Evolutionary conservation across 164 flowering plant species (phyloP).

Genomic region (Tinospora cordifolia): DNA sequence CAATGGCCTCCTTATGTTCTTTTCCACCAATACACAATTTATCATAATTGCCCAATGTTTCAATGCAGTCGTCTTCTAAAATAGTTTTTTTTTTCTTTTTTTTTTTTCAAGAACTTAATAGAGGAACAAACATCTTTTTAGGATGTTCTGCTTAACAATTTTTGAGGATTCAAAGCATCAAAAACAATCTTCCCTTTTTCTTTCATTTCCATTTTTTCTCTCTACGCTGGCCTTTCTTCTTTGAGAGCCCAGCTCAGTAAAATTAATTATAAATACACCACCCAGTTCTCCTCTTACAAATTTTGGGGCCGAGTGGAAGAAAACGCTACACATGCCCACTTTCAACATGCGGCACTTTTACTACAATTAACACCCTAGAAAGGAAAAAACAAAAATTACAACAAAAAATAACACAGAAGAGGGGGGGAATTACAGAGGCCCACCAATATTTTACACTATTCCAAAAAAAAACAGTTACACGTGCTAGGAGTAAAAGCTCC

Average conservation of each 20-base stretch:
- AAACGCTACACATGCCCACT: constrained; percentile 30
- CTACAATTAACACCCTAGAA: constrained; percentile 27
- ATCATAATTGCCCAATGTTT: too few relatives aligned
- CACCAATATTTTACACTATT: constrained; percentile 45
- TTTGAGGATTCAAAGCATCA: background rate
- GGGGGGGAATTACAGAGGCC: constrained; percentile 18
- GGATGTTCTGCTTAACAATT: too few relatives aligned
- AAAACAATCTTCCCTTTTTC: constrained; percentile 1
- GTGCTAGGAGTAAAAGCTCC: constrained; percentile 25
- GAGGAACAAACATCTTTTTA: background rate
- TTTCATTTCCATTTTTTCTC: constrained; percentile 16
- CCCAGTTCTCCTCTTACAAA: constrained; percentile 27
- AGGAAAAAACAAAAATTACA: constrained; percentile 27
- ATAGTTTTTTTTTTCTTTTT: too few relatives aligned
- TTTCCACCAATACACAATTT: too few relatives aligned
- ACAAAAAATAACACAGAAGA: background rate
- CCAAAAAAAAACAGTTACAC: constrained; percentile 17
- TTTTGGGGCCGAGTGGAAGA: constrained; percentile 25
- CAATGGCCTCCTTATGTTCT: too few relatives aligned
- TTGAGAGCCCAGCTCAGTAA: constrained; percentile 35
- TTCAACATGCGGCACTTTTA: constrained; percentile 21
- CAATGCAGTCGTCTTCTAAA: too few relatives aligned
- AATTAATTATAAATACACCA: constrained; percentile 15
- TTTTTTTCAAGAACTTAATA: too few relatives aligned
- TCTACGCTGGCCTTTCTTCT: constrained; percentile 39